A percentile compares a stretch with the other conserved stretches of the same genome.
These are phyloP conservation scores for Adenanthera pavonina DNA, from an alignment of 306 rosid species.

Conservation along the genomic window DNA sequence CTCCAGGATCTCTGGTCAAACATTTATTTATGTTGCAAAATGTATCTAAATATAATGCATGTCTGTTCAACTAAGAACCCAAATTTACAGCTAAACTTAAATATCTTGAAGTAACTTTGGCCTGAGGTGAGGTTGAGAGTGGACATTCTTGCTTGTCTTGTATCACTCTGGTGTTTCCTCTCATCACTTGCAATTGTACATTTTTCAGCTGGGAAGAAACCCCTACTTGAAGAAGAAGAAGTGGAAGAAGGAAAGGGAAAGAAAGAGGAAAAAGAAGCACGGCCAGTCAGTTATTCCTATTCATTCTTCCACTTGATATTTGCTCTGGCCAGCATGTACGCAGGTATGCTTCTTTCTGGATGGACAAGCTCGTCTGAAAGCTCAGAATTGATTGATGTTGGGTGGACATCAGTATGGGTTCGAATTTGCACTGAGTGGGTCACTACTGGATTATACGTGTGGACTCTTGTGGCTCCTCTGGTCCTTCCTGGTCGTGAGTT, in stretches of 20 bases:
- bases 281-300: slow-evolving; percentile 83
- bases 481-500: slow-evolving; percentile 81
- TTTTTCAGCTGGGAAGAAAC: slow-evolving; percentile 61
- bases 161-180: not conserved
- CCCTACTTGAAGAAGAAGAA: slow-evolving; percentile 71
- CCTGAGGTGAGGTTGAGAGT: not conserved
- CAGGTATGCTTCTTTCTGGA: slow-evolving; percentile 97
- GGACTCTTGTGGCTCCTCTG: slow-evolving; percentile 85
- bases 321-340: slow-evolving; percentile 94
- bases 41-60: not conserved
- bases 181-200: not conserved
- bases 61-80: not conserved
- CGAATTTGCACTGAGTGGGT: slow-evolving; percentile 91
- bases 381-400: slow-evolving; percentile 86
- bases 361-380: slow-evolving; percentile 83
- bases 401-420: slow-evolving; percentile 98
- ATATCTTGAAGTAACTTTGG: not conserved
- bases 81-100: not conserved
- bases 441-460: slow-evolving; percentile 74
- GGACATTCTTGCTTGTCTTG: not conserved
- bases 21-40: not conserved
- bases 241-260: slow-evolving; percentile 79
- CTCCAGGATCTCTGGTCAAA: slow-evolving; percentile 19
- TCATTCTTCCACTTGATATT: slow-evolving; percentile 93
- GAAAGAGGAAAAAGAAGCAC: slow-evolving; percentile 65